Conservation (phyloP, 2,329 filamentous ascomycete genomes). For the Pseudopyrenochaeta lycopersici region DNA sequence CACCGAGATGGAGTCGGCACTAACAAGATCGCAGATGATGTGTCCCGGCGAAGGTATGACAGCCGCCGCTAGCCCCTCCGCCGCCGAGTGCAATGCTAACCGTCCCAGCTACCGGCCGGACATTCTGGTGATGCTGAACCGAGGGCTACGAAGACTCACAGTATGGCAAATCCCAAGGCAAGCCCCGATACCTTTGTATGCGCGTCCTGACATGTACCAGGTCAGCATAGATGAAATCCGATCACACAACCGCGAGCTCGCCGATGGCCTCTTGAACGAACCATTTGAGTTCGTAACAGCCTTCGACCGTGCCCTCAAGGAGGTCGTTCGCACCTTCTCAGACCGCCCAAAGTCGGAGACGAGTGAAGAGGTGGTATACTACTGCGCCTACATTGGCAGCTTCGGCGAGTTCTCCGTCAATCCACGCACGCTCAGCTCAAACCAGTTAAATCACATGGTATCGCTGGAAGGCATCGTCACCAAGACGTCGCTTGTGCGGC, state of each 20-base stretch:
- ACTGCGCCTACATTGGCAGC: conserved; percentile 95
- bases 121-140: conserved; percentile 79
- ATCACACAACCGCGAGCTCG: conserved; percentile 83
- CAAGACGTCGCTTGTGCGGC: conserved; percentile 91
- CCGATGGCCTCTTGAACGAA: conserved; percentile 78
- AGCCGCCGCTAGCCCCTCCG: conserved; percentile 13
- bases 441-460: conserved; percentile 94
- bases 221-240: conserved; percentile 85
- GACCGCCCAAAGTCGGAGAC: conserved; percentile 79
- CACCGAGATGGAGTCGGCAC: conserved; percentile 2
- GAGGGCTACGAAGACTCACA: conserved; percentile 65
- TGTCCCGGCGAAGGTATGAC: conserved; percentile 62
- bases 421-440: conserved; percentile 87
- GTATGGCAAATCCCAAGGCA: conserved; percentile 48
- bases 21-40: conserved; percentile 59
- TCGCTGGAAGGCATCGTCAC: conserved; percentile 98
- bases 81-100: conserved; percentile 17
- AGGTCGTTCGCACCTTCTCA: conserved; percentile 82
- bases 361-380: conserved; percentile 81
- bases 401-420: conserved; percentile 97
- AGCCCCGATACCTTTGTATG: too few species aligned
- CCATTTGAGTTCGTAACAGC: conserved; percentile 90
- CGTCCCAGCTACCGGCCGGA: conserved; percentile 84
- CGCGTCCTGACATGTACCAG: conserved; percentile 23
- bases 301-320: conserved; percentile 89